Base-by-base conservation (phyloP, 148 eudicot genomes). In the Linanthus parryae region DNA sequence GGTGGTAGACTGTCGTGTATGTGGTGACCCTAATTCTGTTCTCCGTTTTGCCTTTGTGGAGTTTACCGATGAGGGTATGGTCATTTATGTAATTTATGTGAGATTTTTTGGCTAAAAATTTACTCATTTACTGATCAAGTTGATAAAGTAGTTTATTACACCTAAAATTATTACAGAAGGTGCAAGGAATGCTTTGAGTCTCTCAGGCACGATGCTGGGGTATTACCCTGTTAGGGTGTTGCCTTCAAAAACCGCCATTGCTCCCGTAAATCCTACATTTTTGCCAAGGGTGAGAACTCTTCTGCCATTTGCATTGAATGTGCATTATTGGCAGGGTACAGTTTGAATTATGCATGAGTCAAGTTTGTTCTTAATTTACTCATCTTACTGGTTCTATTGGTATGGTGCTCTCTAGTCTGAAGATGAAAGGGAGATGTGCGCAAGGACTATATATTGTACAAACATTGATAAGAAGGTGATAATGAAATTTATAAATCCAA, bases 1-100 rank as follows among this genome's bases (percentile, higher is more conserved):
- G 94, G 94, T 84, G 70, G 82, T 84, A 44, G 94, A 84, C 48
- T 84, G 94, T 50, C 94, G 88, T 40, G 79, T 84, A 42, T 84
- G 94, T 61, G 88, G 94, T 27, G 88, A 84, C 55, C 88, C 94
- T 8, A 81, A 81, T 62, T 84, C 88, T 37, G 63, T 78, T 34
- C 94, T 84, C 61, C 90, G 86, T 43, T 85, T 85, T 67, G 95
- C 95, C 43, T 85, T 85, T 52, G 44, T 82, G 7, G 95, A 85
- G 62, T 82, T 85, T 52, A 79, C 90, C 52, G 75, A 76, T 44
- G 86, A 80, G 72, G 84, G 95, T 86, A 86, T 21, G 48, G 33
- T 44, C 19, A 31, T 25, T 38, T 13, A 16, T 14, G 25, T 62
- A 14, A 12, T 7, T 2, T 16, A 26, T 62, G 22, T 52, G 18